These are phyloP conservation scores for Dipodascopsis uninucleata DNA, from an alignment of 805 yeast genomes.

Conservation along the genomic window DNA sequence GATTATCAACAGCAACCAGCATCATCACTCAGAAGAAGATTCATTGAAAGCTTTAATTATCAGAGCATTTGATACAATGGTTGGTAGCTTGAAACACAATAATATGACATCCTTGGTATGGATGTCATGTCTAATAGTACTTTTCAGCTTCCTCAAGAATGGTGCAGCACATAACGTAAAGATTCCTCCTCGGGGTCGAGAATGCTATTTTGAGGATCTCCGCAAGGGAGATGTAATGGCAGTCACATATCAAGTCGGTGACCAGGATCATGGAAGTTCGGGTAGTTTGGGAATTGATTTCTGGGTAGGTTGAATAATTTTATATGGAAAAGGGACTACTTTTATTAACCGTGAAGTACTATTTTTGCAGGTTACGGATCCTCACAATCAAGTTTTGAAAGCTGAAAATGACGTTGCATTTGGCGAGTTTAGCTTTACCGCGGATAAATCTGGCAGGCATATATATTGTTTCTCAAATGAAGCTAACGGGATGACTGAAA, in stretches of 20 bases:
- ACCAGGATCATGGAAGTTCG: constrained; percentile 51
- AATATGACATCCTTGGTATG: too few relatives aligned
- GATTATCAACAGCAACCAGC: not conserved
- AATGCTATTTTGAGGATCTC: constrained; percentile 80
- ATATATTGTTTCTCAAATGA: constrained; percentile 91
- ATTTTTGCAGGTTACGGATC: constrained; percentile 42
- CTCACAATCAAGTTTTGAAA: constrained; percentile 51
- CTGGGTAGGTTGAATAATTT: constrained; percentile 22
- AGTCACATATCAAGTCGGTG: constrained; percentile 88
- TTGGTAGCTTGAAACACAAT: too few relatives aligned
- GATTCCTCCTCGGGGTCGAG: constrained; percentile 27
- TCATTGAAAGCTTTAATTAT: not conserved
- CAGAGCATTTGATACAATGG: too few relatives aligned
- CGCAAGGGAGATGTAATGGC: constrained; percentile 82
- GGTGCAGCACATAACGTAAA: constrained; percentile 28
- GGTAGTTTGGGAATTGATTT: constrained; percentile 28
- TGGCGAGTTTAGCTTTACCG: constrained; percentile 71
- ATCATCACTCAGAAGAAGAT: not conserved
- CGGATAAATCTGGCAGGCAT: constrained; percentile 67
- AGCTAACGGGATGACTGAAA: constrained; percentile 62
- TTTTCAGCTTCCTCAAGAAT: not conserved
- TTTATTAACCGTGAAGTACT: not conserved
- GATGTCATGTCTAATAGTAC: not conserved
- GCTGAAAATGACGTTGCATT: constrained; percentile 58
- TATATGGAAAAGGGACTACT: constrained; percentile 1